phyloP scores from a whole-genome alignment of 129 eudicot genomes.

The Helichrysum umbraculigerum region DNA sequence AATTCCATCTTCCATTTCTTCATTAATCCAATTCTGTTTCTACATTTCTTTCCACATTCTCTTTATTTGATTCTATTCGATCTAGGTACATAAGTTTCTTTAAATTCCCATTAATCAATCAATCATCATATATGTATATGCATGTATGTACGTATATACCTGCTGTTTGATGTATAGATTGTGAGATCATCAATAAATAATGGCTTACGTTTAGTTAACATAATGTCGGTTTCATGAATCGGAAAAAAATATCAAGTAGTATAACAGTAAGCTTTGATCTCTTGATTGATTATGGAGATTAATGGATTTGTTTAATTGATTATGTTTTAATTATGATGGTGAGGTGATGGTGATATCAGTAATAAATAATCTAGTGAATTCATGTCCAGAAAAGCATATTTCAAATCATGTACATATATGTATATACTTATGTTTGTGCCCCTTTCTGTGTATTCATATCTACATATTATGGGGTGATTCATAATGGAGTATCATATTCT shows the following conservation, averaged over 20 bases:
- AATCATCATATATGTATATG: too few species aligned
- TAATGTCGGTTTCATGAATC: too few species aligned
- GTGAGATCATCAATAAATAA: neutral
- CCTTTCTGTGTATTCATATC: neutral
- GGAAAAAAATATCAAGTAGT: too few species aligned
- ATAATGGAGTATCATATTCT: too few species aligned
- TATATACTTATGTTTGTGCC: neutral
- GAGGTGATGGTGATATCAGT: neutral
- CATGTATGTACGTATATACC: neutral
- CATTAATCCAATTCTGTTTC: conserved; percentile 7
- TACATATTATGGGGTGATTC: too few species aligned
- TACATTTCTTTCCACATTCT: conserved; percentile 16
- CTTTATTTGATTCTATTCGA: neutral
- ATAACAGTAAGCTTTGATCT: neutral
- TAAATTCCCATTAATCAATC: neutral
- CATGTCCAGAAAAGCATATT: too few species aligned
- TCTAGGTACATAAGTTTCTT: neutral
- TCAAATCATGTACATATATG: neutral
- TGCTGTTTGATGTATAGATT: neutral
- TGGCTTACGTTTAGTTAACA: too few species aligned
- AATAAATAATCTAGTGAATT: too few species aligned
- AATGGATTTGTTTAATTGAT: neutral
- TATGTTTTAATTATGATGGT: neutral
- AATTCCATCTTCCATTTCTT: conserved; percentile 11
- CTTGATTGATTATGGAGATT: conserved; percentile 18